A percentile compares a stretch with the other conserved stretches of the same genome.
phyloP scores from a whole-genome alignment of 2,329 filamentous ascomycete species.

The Diaporthe australafricana region DNA sequence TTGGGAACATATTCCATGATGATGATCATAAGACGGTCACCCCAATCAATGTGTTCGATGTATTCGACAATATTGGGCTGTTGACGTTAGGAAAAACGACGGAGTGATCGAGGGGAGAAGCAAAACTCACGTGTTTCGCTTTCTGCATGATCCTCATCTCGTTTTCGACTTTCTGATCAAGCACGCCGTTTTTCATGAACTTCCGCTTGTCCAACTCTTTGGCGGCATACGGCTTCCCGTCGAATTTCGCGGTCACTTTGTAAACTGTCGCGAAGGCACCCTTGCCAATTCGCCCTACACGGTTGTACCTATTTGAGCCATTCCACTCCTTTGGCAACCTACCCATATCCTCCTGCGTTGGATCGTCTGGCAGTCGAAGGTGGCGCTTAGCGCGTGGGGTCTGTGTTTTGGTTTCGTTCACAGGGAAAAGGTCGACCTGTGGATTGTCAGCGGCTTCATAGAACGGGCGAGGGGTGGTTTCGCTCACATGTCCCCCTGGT shows the following conservation, averaged over 20 bases:
- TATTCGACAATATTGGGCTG: constrained; percentile 92
- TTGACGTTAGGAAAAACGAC: constrained; percentile 38
- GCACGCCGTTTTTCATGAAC: constrained; percentile 91
- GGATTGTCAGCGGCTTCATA: constrained; percentile 10
- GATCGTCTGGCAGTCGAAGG: constrained; percentile 37
- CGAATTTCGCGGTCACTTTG: constrained; percentile 85
- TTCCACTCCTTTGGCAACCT: constrained; percentile 76
- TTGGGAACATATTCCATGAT: constrained; percentile 92
- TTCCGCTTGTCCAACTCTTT: constrained; percentile 95
- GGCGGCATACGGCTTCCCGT: constrained; percentile 86
- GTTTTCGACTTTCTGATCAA: constrained; percentile 94
- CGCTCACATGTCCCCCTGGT: constrained; percentile 59
- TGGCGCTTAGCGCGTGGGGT: constrained; percentile 13
- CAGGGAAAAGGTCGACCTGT: constrained; percentile 47
- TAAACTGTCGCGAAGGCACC: constrained; percentile 96
- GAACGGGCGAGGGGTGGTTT: constrained; percentile 21
- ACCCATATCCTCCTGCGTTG: constrained; percentile 49
- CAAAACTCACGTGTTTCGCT: constrained; percentile 78
- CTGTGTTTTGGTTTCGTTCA: constrained; percentile 28
- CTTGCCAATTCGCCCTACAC: constrained; percentile 84
- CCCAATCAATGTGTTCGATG: constrained; percentile 87
- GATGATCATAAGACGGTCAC: constrained; percentile 88
- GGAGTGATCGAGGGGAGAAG: background rate
- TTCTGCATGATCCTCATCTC: constrained; percentile 96
- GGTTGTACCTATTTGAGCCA: constrained; percentile 87